phyloP scores from a whole-genome alignment of 768 basidiomycete species.

The Psilocybe cyanescens region DNA sequence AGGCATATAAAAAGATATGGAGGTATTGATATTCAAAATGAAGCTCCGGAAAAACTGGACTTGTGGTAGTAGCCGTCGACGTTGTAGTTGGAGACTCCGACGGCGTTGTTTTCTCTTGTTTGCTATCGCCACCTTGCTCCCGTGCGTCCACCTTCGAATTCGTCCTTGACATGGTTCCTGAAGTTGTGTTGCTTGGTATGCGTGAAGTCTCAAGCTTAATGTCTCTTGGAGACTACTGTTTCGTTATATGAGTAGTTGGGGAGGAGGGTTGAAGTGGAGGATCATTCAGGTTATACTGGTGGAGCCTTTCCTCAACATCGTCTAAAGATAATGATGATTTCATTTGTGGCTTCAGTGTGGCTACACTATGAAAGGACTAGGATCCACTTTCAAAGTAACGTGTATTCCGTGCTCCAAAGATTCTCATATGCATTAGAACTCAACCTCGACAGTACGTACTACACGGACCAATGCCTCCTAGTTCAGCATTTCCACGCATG shows the following conservation, averaged over 20 bases:
- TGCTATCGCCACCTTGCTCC: slow-evolving; percentile 2
- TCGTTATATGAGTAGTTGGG: background rate
- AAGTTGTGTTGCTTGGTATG: background rate
- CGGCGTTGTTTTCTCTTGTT: slow-evolving; percentile 17
- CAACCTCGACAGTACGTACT: background rate
- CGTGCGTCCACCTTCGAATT: background rate
- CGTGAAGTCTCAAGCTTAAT: too few species aligned
- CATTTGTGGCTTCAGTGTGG: background rate
- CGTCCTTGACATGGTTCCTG: background rate
- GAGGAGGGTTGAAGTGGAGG: too few species aligned
- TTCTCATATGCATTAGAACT: background rate
- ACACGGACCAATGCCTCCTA: too few species aligned
- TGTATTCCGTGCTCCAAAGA: background rate
- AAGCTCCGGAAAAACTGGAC: slow-evolving; percentile 17
- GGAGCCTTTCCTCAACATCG: background rate
- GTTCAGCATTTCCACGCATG: background rate
- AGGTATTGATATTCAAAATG: slow-evolving; percentile 23
- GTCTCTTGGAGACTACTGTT: too few species aligned
- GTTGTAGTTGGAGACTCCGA: background rate
- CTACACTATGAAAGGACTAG: background rate
- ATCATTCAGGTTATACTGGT: too few species aligned
- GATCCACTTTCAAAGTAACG: background rate
- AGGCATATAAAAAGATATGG: slow-evolving; percentile 25
- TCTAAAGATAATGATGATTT: background rate
- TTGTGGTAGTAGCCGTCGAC: slow-evolving; percentile 6